phyloP scores from a whole-genome alignment of 139 green algal species.

The Chlamydomonas incerta region DNA sequence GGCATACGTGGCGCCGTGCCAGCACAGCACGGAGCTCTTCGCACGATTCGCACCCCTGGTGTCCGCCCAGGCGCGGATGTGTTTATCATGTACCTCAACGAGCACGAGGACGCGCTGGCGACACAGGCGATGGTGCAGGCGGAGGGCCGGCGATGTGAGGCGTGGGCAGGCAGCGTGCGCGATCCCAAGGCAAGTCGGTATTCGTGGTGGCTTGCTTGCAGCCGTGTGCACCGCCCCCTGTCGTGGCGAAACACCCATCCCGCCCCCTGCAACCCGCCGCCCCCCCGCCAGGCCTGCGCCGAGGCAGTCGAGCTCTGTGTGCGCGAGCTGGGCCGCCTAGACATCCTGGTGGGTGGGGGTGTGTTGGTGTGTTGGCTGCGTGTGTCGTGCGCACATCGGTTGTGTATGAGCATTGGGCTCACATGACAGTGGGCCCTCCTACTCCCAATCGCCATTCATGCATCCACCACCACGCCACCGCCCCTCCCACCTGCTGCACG shows the following conservation, averaged over 20 bases:
- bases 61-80: constrained; percentile 53
- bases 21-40: too few relatives aligned
- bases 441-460: too few relatives aligned
- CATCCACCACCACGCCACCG: too few relatives aligned
- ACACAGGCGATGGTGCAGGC: constrained; percentile 53
- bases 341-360: constrained; percentile 50
- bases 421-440: too few relatives aligned
- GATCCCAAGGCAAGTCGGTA: constrained; percentile 15
- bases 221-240: too few relatives aligned
- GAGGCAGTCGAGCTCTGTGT: constrained; percentile 35
- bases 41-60: too few relatives aligned
- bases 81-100: constrained; percentile 57
- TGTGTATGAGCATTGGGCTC: too few relatives aligned
- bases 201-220: too few relatives aligned
- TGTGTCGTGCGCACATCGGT: background rate
- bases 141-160: constrained; percentile 52
- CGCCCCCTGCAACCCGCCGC: too few relatives aligned
- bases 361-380: background rate
- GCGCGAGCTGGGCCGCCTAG: constrained; percentile 49
- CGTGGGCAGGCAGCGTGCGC: constrained; percentile 37
- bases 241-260: too few relatives aligned
- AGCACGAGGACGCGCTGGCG: constrained; percentile 61
- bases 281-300: background rate
- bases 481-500: background rate
- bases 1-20: too few relatives aligned